Percentiles rank a stretch among this genome's conserved stretches.
Evolutionary conservation across 805 yeast species (phyloP).

Genomic region (Helenozyma baotianmanensis): DNA sequence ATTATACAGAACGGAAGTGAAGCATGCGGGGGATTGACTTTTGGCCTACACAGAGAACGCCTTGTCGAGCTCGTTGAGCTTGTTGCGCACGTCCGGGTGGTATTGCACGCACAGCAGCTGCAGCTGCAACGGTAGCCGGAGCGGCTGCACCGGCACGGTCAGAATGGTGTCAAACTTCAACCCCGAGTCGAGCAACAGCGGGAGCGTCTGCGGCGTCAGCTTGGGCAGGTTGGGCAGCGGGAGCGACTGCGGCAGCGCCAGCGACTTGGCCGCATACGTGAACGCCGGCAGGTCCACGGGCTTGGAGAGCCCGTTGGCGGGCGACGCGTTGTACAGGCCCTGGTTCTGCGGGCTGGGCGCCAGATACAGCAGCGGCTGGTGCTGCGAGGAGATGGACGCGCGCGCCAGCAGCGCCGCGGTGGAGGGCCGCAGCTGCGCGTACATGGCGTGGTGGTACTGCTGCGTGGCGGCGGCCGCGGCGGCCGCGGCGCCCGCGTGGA

Average conservation of each 20-base stretch:
- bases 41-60: conserved; percentile 1
- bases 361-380: neutral
- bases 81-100: neutral
- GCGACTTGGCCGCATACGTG: conserved; percentile 1
- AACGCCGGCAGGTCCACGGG: conserved; percentile 2
- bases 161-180: neutral
- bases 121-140: too few species aligned
- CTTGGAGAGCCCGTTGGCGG: neutral
- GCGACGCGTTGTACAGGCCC: neutral
- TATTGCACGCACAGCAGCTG: too few species aligned
- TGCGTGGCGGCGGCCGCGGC: too few species aligned
- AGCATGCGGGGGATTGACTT: neutral
- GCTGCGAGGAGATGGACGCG: conserved; percentile 2
- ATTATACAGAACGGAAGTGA: too few species aligned
- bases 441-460: too few species aligned
- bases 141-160: too few species aligned
- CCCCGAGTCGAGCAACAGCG: conserved; percentile 2
- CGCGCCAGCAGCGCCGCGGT: neutral
- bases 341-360: neutral
- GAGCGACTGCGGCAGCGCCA: conserved; percentile 1
- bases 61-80: conserved; percentile 3
- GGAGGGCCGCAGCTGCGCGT: too few species aligned
- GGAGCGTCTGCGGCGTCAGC: conserved; percentile 1
- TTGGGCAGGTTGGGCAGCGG: conserved; percentile 1
- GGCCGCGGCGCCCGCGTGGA: too few species aligned